Evolutionary conservation across 352 stramenopile species (phyloP).

Genomic region (Phytophthora chlamydospora): DNA sequence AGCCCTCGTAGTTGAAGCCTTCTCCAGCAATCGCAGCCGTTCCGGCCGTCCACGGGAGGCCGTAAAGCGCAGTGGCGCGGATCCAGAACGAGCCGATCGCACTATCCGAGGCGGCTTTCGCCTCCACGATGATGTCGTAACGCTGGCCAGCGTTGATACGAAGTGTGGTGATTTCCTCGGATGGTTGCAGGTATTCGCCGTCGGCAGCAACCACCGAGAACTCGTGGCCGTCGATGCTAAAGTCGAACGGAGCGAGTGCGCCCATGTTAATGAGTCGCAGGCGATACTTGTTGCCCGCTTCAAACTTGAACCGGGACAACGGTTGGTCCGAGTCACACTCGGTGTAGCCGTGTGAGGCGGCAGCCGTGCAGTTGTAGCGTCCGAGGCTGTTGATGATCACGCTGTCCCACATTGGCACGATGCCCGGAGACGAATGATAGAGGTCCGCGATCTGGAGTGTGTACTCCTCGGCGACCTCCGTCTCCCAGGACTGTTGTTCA

Average conservation of each 20-base stretch:
- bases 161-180: slow-evolving; percentile 32
- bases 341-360: slow-evolving; percentile 11
- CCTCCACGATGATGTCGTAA: slow-evolving; percentile 35
- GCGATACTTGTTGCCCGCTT: slow-evolving; percentile 32
- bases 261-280: slow-evolving; percentile 41
- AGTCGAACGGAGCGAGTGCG: slow-evolving; percentile 33
- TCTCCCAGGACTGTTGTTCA: slow-evolving; percentile 19
- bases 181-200: slow-evolving; percentile 30
- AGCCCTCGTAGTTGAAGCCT: slow-evolving; percentile 31
- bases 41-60: slow-evolving; percentile 32
- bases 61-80: slow-evolving; percentile 23
- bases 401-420: slow-evolving; percentile 36
- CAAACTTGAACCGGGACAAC: slow-evolving; percentile 29
- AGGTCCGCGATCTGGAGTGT: slow-evolving; percentile 38
- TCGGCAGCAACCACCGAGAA: slow-evolving; percentile 39
- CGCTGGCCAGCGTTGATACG: slow-evolving; percentile 39
- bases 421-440: slow-evolving; percentile 29
- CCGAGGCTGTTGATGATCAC: slow-evolving; percentile 38
- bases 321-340: slow-evolving; percentile 32
- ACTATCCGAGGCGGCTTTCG: slow-evolving; percentile 15
- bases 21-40: slow-evolving; percentile 13
- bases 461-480: slow-evolving; percentile 27
- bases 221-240: slow-evolving; percentile 40
- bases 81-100: slow-evolving; percentile 33
- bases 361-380: slow-evolving; percentile 40